Evolutionary conservation across 202 grass and related monocot species (phyloP), one percentile per base, ranked within the genome.

Genomic region (Schoenoplectus tabernaemontani): DNA sequence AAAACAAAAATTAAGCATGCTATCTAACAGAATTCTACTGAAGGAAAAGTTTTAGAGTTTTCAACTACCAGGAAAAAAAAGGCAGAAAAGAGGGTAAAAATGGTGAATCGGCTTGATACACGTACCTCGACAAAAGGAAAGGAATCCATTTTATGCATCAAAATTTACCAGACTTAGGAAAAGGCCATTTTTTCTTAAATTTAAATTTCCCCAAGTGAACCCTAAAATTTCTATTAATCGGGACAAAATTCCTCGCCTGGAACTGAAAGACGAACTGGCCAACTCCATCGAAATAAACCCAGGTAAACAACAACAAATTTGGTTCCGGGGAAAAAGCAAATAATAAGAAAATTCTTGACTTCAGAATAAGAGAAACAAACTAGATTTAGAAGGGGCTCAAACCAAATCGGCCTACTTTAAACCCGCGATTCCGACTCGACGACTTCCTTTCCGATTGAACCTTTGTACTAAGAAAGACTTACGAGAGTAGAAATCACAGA

Each of bases 321-420:
- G 1, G 2, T 46, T 70, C 0, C 8, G 4, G n/a, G 1, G 7
- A 26, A 39, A 39, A 66, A n/a, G 4, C 38, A 23, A 44, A 26
- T 9, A 24, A 24, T 3, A 70, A 46, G 30, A 34, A 0, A 2
- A 24, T 23, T 1, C 2, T 19, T 43, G 15, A 13, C 38, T 23
- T 13, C 1, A 69, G 10, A 44, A 44, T 19, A 66, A 17, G 63
- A 63, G 59, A 5, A 63, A 63, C 0, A 63, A 63, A 33, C 11
- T 1, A 16, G 4, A 32, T 12, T 6, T 34, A 9, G 6, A 33
- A 62, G 9, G 30, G 28, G 12, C 11, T 34, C 24, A 65, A 13
- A 36, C 72, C 9, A 77, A 76, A 78, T 78, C 54, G 33, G 44
- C 7, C 51, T n/a, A 78, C 24, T 61, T 24, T 34, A 16, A 78